Evolutionary conservation across 768 basidiomycete species (phyloP).

Genomic region (Grammothele lineata): DNA sequence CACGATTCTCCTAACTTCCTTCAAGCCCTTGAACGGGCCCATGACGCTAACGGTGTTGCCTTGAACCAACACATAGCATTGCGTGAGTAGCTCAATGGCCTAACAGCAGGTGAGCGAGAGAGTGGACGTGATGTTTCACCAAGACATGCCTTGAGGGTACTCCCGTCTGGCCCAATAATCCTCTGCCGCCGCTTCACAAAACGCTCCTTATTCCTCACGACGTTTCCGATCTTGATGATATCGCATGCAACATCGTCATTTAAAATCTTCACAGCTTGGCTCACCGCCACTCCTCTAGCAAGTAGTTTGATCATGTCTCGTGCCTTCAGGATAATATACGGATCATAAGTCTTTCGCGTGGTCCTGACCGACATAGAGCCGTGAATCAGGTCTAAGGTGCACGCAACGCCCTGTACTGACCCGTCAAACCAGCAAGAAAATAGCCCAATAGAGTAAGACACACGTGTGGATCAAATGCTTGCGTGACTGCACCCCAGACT

Average conservation of each 20-base stretch:
- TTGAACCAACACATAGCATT: constrained; percentile 97
- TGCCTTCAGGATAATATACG: constrained; percentile 93
- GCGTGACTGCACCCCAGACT: constrained; percentile 89
- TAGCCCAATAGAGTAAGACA: constrained; percentile 13
- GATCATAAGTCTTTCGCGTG: constrained; percentile 95
- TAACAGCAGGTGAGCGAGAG: no score
- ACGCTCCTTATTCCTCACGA: constrained; percentile 93
- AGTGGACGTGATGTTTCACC: neutral
- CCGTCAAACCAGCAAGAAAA: no score
- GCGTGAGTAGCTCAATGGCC: constrained; percentile 96
- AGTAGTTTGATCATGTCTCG: constrained; percentile 94
- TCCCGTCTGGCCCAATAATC: constrained; percentile 96
- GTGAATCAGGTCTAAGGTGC: constrained; percentile 91
- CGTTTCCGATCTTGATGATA: constrained; percentile 95
- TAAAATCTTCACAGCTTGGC: constrained; percentile 84
- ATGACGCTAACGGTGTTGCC: constrained; percentile 98
- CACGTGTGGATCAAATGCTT: constrained; percentile 78
- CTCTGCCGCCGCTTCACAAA: constrained; percentile 95
- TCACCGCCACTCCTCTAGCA: constrained; percentile 84
- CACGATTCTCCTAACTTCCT: constrained; percentile 95
- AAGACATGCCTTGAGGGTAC: constrained; percentile 80
- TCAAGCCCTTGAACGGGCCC: constrained; percentile 93
- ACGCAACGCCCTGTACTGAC: constrained; percentile 81
- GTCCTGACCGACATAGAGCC: constrained; percentile 98
- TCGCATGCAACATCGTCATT: constrained; percentile 91